These are phyloP conservation scores for Hibiscus mutabilis DNA, from an alignment of 345 rosid species.

Conservation along the genomic window DNA sequence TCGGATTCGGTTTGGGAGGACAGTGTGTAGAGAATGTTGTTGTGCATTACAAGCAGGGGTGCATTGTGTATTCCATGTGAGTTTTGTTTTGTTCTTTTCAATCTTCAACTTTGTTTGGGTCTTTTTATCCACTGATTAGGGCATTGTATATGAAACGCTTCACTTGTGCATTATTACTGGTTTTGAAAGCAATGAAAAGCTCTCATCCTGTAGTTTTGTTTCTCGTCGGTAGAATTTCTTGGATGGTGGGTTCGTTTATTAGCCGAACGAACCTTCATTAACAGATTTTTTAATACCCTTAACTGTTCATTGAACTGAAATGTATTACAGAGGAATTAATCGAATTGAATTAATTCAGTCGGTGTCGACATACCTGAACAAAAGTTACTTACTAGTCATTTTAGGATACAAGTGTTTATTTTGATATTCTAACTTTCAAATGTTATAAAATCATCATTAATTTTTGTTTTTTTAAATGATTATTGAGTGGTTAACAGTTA, in stretches of 20 bases:
- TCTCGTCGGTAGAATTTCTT: too few relatives aligned
- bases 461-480: too few relatives aligned
- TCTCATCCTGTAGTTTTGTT: neutral
- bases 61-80: conserved; percentile 18
- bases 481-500: too few relatives aligned
- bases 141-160: conserved; percentile 14
- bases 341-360: neutral
- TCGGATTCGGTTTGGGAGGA: conserved; percentile 8
- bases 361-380: neutral
- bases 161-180: conserved; percentile 8
- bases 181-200: neutral
- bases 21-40: conserved; percentile 21
- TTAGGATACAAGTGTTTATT: too few relatives aligned
- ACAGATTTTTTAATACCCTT: neutral
- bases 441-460: too few relatives aligned
- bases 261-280: too few relatives aligned
- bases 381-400: neutral
- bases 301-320: neutral
- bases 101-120: neutral
- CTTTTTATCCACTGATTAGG: neutral
- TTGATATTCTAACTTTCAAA: too few relatives aligned
- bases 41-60: conserved; percentile 18
- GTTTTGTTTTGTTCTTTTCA: neutral
- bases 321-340: neutral
- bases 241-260: neutral